Conservation (phyloP, 2,329 filamentous ascomycete genomes). For the Calonectria henricotiae region DNA sequence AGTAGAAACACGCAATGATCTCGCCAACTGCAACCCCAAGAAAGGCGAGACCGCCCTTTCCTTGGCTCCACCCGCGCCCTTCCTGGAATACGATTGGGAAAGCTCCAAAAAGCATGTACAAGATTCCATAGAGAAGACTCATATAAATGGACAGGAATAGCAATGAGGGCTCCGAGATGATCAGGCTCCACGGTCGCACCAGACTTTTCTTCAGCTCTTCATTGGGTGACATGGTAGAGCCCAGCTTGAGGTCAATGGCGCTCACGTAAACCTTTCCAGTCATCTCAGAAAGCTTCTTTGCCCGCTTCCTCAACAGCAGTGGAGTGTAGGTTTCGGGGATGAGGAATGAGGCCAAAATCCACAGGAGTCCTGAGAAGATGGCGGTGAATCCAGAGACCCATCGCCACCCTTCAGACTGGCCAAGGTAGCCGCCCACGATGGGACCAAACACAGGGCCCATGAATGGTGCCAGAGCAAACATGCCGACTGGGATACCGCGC, state of each 20-base stretch:
- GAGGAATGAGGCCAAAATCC: slow-evolving; percentile 82
- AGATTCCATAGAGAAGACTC: slow-evolving; percentile 80
- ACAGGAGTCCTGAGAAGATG: slow-evolving; percentile 77
- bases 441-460: slow-evolving; percentile 72
- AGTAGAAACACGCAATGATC: slow-evolving; percentile 39
- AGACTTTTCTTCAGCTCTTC: slow-evolving; percentile 79
- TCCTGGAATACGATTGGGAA: slow-evolving; percentile 76
- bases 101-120: slow-evolving; percentile 82
- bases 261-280: slow-evolving; percentile 42
- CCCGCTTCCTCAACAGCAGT: slow-evolving; percentile 70
- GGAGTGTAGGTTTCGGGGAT: slow-evolving; percentile 90
- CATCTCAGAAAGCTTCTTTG: slow-evolving; percentile 41
- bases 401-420: slow-evolving; percentile 79
- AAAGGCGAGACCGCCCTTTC: slow-evolving; percentile 45
- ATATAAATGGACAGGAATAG: slow-evolving; percentile 86
- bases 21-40: slow-evolving; percentile 45
- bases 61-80: slow-evolving; percentile 56
- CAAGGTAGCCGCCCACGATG: slow-evolving; percentile 79
- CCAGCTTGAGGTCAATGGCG: slow-evolving; percentile 34
- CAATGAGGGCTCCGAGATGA: slow-evolving; percentile 86
- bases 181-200: slow-evolving; percentile 75
- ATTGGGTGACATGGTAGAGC: slow-evolving; percentile 11
- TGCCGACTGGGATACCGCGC: slow-evolving; percentile 85
- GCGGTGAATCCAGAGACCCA: slow-evolving; percentile 89
- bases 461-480: slow-evolving; percentile 85